These are phyloP conservation scores for Macrolepiota fuliginosa DNA, from an alignment of 768 basidiomycete genomes.

Conservation along the genomic window DNA sequence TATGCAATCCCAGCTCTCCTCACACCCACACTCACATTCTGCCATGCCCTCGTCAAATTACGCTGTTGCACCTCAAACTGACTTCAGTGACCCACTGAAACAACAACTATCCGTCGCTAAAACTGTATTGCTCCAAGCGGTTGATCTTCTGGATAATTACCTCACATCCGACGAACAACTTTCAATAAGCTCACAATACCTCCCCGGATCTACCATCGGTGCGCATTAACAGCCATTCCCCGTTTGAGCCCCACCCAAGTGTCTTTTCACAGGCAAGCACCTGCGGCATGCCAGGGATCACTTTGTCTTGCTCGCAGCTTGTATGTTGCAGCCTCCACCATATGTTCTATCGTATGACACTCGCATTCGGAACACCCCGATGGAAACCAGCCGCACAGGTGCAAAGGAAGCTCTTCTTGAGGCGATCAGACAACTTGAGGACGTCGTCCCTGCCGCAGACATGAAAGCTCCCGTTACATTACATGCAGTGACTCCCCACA, in stretches of 20 bases:
- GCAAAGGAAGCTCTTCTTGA: constrained; percentile 57
- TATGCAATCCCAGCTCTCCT: constrained; percentile 21
- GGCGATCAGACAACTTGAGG: constrained; percentile 54
- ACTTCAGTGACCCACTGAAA: constrained; percentile 30
- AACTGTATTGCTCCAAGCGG: constrained; percentile 67
- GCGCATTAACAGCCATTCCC: constrained; percentile 15
- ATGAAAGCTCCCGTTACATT: constrained; percentile 63
- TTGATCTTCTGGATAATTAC: constrained; percentile 67
- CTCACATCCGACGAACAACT: constrained; percentile 71
- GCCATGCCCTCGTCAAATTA: constrained; percentile 27
- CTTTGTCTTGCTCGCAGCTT: constrained; percentile 65
- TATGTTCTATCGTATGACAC: constrained; percentile 73
- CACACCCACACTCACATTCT: constrained; percentile 5
- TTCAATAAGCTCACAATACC: constrained; percentile 60
- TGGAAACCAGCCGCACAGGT: constrained; percentile 66
- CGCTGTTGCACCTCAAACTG: constrained; percentile 12
- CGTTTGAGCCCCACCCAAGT: constrained; percentile 4
- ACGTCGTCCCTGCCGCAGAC: constrained; percentile 44
- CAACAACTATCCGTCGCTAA: constrained; percentile 67
- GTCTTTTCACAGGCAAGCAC: constrained; percentile 63
- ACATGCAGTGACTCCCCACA: constrained; percentile 78
- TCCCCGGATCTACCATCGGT: constrained; percentile 92
- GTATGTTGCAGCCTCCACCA: constrained; percentile 40
- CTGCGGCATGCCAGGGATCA: constrained; percentile 85
- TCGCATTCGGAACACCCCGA: constrained; percentile 75